These are phyloP conservation scores for Mimosa pudica DNA, from an alignment of 306 rosid species.

Conservation along the genomic window DNA sequence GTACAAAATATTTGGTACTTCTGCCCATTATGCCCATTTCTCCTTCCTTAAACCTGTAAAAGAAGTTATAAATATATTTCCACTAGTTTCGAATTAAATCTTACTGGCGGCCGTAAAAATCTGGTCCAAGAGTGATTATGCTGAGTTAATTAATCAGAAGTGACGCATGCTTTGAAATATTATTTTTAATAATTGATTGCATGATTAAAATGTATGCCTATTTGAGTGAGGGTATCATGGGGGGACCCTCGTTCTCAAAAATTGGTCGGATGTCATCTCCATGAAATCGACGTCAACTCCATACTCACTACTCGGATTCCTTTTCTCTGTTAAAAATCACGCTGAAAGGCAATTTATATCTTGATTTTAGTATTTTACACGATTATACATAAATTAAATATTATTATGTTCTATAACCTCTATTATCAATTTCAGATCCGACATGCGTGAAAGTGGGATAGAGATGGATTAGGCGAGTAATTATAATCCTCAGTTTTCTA, in stretches of 20 bases:
- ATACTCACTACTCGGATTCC: constrained; percentile 27
- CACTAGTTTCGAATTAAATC: background rate
- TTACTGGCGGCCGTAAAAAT: background rate
- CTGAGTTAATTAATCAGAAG: background rate
- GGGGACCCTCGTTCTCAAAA: constrained; percentile 37
- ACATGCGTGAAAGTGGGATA: background rate
- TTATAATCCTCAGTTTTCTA: too few relatives aligned
- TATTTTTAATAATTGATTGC: background rate
- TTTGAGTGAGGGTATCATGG: constrained; percentile 29
- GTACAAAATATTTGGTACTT: too few relatives aligned
- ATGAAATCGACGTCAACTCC: constrained; percentile 48
- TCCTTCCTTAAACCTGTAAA: too few relatives aligned
- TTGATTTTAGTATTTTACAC: background rate
- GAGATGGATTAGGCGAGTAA: background rate
- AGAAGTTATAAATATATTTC: too few relatives aligned
- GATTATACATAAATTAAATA: background rate
- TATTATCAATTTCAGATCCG: background rate
- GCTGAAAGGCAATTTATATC: constrained; percentile 42
- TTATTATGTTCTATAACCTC: background rate
- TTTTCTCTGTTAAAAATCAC: constrained; percentile 47
- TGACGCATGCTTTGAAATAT: background rate
- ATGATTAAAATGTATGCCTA: constrained; percentile 13
- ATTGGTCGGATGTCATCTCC: constrained; percentile 60
- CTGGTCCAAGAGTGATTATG: background rate
- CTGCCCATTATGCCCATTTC: too few relatives aligned